Evolutionary conservation across 768 basidiomycete genomes (phyloP), one percentile per base, ranked within the genome.

Genomic region (Tricholoma hemisulphureum): DNA sequence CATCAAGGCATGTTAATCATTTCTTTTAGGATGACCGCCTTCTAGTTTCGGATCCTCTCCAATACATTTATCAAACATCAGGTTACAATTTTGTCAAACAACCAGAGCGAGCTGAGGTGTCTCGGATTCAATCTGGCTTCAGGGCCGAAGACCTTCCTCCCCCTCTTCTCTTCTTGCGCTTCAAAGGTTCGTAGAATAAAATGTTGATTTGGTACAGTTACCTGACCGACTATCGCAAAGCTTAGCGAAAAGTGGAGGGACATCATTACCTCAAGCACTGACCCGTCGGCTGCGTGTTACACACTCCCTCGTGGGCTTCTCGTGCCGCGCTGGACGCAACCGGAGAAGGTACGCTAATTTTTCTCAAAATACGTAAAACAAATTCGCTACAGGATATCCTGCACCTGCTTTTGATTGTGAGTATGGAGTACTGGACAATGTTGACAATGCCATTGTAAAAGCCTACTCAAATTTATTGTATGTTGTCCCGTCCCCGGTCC

Each of bases 351-450:
- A 66, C 7, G 62, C 35, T 29, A 5, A 24, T 23, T 20, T 10
- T 21, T 34, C 6, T 10, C n/a, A 9, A 10, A 3, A 2, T 28
- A n/a, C 34, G 2, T 13, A n/a, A 23, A 9, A 32, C 24, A n/a
- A n/a, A 24, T 26, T n/a, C 16, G 16, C 10, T 16, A 2, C 1
- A 18, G 5, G 43, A 41, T 21, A 23, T 50, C 26, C 43, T 28
- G 31, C 6, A 78, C 81, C 77, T 51, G 80, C 79, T 37, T 83
- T 83, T 58, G 82, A 82, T 54, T 76, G 82, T 60, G 72, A 72
- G 24, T 82, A 83, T 35, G 73, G 72, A 11, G 71, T 72, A 2
- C 61, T 77, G 58, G 73, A 78, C 14, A 64, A 76, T 52, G 67
- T 61, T 13, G 65, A 74, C 20, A 77, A 76, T 55, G 65, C 68